Conservation (phyloP, 805 yeast species). For the Yarrowia bubula region DNA sequence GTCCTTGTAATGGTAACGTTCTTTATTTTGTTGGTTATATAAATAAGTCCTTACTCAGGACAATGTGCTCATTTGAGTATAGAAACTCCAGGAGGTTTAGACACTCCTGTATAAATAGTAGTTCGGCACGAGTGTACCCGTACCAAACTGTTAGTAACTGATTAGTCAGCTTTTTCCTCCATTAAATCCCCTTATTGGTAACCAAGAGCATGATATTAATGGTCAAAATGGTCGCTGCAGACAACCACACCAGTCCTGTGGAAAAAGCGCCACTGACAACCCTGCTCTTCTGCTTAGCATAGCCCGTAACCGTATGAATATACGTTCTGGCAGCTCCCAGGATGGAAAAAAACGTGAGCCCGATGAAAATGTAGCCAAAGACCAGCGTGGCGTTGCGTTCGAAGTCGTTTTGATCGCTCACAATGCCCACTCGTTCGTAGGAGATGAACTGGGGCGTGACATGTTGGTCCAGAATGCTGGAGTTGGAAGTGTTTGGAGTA, state of each 20-base stretch:
- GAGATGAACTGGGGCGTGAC: background rate
- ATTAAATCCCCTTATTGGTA: background rate
- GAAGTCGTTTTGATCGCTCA: background rate
- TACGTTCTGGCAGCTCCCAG: slow-evolving; percentile 6
- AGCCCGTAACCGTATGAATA: slow-evolving; percentile 10
- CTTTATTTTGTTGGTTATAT: no score
- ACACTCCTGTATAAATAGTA: no score
- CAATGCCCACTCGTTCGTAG: background rate
- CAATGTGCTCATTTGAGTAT: no score
- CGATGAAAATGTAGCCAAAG: slow-evolving; percentile 14
- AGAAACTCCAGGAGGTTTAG: no score
- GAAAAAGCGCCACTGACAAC: slow-evolving; percentile 8
- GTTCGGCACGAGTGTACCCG: no score
- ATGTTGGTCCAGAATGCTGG: background rate
- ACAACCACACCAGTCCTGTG: background rate
- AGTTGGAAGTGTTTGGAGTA: background rate
- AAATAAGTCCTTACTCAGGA: no score
- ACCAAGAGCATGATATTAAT: slow-evolving; percentile 1
- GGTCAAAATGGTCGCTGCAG: background rate
- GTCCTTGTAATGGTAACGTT: no score
- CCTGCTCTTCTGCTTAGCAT: slow-evolving; percentile 10
- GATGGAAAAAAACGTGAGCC: background rate
- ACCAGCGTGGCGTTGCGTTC: slow-evolving; percentile 17
- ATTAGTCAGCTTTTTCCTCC: background rate
- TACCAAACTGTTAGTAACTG: no score